These are phyloP conservation scores for Gossypium ekmanianum DNA, from an alignment of 345 rosid genomes.

Conservation along the genomic window DNA sequence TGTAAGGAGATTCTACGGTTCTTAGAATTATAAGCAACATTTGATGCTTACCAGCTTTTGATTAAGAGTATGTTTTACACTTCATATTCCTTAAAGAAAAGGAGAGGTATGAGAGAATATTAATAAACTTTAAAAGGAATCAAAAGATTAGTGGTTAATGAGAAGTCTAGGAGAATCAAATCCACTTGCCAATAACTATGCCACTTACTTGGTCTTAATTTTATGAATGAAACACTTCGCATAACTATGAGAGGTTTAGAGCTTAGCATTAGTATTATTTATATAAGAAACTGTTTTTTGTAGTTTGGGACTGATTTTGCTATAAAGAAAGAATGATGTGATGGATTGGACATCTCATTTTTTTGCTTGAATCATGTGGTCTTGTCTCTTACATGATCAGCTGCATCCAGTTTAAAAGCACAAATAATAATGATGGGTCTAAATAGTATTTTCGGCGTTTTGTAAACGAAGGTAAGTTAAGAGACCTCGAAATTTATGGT, in stretches of 20 bases:
- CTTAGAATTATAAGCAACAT: neutral
- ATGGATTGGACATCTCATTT: conserved; percentile 25
- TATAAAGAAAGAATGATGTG: conserved; percentile 20
- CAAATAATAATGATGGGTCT: neutral
- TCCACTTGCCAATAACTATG: conserved; percentile 4
- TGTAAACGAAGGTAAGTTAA: too few species aligned
- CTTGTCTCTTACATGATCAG: conserved; percentile 19
- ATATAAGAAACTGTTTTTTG: neutral
- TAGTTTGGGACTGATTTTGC: conserved; percentile 4
- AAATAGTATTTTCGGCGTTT: too few species aligned
- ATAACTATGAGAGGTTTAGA: neutral
- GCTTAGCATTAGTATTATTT: neutral
- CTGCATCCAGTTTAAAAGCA: conserved; percentile 6
- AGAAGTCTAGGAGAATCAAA: conserved; percentile 11
- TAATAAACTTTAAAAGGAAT: conserved; percentile 5
- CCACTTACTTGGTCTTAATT: neutral
- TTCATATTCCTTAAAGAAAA: conserved; percentile 17
- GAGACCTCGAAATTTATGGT: too few species aligned
- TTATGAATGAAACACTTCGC: conserved; percentile 1
- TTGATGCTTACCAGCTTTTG: conserved; percentile 15
- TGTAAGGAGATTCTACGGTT: neutral
- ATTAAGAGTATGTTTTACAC: conserved; percentile 18
- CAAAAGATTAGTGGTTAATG: neutral
- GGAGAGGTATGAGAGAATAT: neutral
- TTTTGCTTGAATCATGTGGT: conserved; percentile 21